A percentile compares a stretch with the other conserved stretches of the same genome.
Conservation (phyloP, 345 rosid species). For the Crucihimalaya himalaica region DNA sequence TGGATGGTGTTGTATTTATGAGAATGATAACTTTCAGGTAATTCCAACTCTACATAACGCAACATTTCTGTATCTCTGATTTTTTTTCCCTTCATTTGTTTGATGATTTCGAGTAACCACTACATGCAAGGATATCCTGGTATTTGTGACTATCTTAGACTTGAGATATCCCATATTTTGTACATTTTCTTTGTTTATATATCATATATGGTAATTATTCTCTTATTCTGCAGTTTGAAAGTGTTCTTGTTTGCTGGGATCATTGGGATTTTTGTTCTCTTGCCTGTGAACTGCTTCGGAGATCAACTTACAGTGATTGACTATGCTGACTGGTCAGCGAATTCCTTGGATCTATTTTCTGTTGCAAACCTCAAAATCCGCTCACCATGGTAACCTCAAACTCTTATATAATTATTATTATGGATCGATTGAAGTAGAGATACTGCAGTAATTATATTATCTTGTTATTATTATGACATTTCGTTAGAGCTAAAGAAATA, state of each 20-base stretch:
- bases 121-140: background rate
- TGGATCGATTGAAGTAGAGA: background rate
- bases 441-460: background rate
- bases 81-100: background rate
- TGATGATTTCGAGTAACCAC: background rate
- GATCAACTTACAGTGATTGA: conserved; percentile 61
- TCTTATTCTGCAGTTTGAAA: conserved; percentile 66
- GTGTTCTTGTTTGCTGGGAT: conserved; percentile 84
- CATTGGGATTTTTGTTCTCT: conserved; percentile 82
- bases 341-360: conserved; percentile 81
- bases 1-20: conserved; percentile 85
- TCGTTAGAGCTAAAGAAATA: background rate
- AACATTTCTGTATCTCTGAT: background rate
- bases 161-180: conserved; percentile 16
- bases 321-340: conserved; percentile 62
- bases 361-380: conserved; percentile 74
- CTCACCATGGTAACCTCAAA: conserved; percentile 58
- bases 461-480: background rate
- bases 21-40: conserved; percentile 82
- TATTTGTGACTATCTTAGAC: conserved; percentile 6
- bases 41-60: background rate
- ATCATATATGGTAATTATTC: background rate
- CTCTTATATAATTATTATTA: background rate
- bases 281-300: conserved; percentile 84
- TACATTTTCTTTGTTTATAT: conserved; percentile 20